Evolutionary conservation across 345 rosid genomes (phyloP).

Genomic region (Sonneratia caseolaris): DNA sequence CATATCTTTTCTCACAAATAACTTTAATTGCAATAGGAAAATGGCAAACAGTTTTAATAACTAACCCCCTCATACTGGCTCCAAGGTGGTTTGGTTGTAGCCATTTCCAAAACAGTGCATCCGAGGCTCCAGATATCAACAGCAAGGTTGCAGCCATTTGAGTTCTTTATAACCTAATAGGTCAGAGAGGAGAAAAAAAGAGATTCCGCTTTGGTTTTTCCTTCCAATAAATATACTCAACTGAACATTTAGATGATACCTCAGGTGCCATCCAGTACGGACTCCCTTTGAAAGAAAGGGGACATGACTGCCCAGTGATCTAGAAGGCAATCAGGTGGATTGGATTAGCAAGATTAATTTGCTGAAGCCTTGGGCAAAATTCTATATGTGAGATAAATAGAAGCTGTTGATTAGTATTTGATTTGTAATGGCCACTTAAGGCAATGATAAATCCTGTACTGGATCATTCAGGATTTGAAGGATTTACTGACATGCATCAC

Average conservation of each 20-base stretch:
- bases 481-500: not conserved
- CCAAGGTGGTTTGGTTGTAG: constrained; percentile 80
- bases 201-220: not conserved
- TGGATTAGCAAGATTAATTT: not conserved
- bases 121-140: constrained; percentile 91
- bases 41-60: constrained; percentile 8
- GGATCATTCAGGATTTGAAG: constrained; percentile 1
- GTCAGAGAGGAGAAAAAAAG: constrained; percentile 2
- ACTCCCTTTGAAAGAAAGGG: constrained; percentile 72
- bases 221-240: not conserved
- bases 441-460: not conserved
- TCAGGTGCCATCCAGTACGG: constrained; percentile 92
- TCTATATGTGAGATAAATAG: not conserved
- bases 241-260: constrained; percentile 19
- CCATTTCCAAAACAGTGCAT: constrained; percentile 80
- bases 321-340: constrained; percentile 19
- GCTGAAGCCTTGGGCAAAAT: not conserved
- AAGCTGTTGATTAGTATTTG: not conserved
- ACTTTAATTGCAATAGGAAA: not conserved
- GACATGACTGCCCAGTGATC: constrained; percentile 76
- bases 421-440: not conserved
- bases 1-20: not conserved
- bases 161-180: constrained; percentile 52
- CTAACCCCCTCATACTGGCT: constrained; percentile 77
- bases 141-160: constrained; percentile 56